A percentile compares a stretch with the other conserved stretches of the same genome.
These are phyloP conservation scores for Thermoascus crustaceus DNA, from an alignment of 2,329 filamentous ascomycete genomes.

Conservation along the genomic window DNA sequence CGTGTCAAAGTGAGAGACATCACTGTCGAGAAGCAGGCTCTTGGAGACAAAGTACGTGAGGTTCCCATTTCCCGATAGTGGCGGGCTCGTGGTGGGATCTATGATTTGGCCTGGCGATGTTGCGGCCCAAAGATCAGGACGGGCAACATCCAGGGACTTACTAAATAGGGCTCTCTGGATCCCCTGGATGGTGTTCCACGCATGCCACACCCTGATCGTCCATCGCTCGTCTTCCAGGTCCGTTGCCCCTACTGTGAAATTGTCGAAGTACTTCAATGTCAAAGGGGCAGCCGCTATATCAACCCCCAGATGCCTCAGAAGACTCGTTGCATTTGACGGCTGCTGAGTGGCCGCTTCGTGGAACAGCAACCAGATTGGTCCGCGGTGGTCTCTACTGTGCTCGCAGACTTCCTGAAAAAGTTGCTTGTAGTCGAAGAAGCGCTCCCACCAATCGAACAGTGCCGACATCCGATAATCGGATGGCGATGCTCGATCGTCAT, in stretches of 20 bases:
- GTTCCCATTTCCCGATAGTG: not conserved
- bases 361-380: not conserved
- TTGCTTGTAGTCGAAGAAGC: not conserved
- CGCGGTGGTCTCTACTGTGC: not conserved
- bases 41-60: not conserved
- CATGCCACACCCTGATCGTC: not conserved
- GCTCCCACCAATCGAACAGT: not conserved
- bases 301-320: not conserved
- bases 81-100: too few relatives aligned
- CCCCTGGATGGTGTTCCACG: not conserved
- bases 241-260: not conserved
- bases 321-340: not conserved
- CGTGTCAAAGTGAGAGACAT: not conserved
- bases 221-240: not conserved
- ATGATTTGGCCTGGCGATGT: not conserved
- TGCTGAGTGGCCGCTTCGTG: not conserved
- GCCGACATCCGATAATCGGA: not conserved
- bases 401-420: not conserved
- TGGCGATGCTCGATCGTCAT: not conserved
- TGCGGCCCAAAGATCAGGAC: not conserved
- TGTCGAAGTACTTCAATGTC: not conserved
- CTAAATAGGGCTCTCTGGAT: not conserved
- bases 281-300: not conserved
- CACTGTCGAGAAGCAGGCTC: not conserved
- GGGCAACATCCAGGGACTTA: not conserved